Conservation (phyloP, 257 asterid genomes). For the Asclepias syriaca region DNA sequence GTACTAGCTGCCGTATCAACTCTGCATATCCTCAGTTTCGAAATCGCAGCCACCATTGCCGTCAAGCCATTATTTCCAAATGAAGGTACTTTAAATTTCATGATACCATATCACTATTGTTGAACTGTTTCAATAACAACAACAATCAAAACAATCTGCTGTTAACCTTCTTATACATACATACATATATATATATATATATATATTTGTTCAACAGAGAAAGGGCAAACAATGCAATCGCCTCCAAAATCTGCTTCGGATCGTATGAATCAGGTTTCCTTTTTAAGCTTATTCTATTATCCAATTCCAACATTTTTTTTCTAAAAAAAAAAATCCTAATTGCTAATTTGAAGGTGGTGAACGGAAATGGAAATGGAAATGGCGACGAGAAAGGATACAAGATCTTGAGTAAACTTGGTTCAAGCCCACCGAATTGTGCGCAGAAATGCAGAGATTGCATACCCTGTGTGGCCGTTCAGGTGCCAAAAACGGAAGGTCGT, state of each 20-base stretch:
- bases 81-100: background rate
- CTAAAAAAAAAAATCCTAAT: background rate
- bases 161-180: background rate
- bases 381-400: background rate
- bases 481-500: constrained; percentile 17
- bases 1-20: background rate
- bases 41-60: constrained; percentile 1
- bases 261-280: background rate
- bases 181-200: too few relatives aligned
- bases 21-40: constrained; percentile 1
- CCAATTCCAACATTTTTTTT: background rate
- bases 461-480: constrained; percentile 32
- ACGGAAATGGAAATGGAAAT: background rate
- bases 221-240: constrained; percentile 5
- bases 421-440: constrained; percentile 37
- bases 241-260: background rate
- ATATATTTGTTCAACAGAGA: background rate
- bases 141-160: background rate
- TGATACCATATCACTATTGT: too few relatives aligned
- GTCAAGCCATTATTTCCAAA: background rate
- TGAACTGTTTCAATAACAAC: too few relatives aligned
- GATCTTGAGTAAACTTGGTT: constrained; percentile 18
- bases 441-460: constrained; percentile 32
- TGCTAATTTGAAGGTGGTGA: background rate
- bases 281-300: background rate